These are phyloP conservation scores for Cystoderma amianthinum DNA, from an alignment of 768 basidiomycete species.

Conservation along the genomic window DNA sequence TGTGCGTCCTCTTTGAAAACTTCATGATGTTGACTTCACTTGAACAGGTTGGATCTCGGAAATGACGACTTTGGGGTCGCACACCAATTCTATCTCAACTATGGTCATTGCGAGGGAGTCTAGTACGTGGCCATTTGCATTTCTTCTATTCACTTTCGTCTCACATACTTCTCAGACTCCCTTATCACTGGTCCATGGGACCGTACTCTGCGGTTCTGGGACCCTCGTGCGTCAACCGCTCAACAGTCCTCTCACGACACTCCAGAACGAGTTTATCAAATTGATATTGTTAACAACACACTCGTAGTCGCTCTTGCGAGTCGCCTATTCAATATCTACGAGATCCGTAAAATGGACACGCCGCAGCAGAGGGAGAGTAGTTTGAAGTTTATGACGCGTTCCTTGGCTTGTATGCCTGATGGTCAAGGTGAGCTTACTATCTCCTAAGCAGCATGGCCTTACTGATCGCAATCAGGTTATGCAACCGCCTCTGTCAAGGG, in stretches of 20 bases:
- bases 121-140: slow-evolving; percentile 36
- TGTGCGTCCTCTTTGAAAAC: background rate
- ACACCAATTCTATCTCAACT: slow-evolving; percentile 72
- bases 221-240: slow-evolving; percentile 55
- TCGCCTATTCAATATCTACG: slow-evolving; percentile 75
- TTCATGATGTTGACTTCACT: background rate
- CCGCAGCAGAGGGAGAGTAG: slow-evolving; percentile 89
- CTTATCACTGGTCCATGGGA: slow-evolving; percentile 93
- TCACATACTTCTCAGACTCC: slow-evolving; percentile 45
- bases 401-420: slow-evolving; percentile 87
- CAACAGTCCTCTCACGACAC: slow-evolving; percentile 57
- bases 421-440: slow-evolving; percentile 59
- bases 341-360: slow-evolving; percentile 67
- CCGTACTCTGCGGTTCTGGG: slow-evolving; percentile 82
- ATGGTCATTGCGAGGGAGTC: slow-evolving; percentile 63
- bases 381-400: slow-evolving; percentile 91
- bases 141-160: background rate
- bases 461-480: slow-evolving; percentile 74
- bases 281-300: slow-evolving; percentile 71
- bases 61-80: slow-evolving; percentile 71
- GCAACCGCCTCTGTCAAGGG: no score
- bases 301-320: slow-evolving; percentile 94
- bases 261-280: slow-evolving; percentile 80
- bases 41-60: slow-evolving; percentile 72
- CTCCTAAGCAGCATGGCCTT: background rate